Conservation (phyloP, 2,329 filamentous ascomycete genomes). For the Talaromyces islandicus region DNA sequence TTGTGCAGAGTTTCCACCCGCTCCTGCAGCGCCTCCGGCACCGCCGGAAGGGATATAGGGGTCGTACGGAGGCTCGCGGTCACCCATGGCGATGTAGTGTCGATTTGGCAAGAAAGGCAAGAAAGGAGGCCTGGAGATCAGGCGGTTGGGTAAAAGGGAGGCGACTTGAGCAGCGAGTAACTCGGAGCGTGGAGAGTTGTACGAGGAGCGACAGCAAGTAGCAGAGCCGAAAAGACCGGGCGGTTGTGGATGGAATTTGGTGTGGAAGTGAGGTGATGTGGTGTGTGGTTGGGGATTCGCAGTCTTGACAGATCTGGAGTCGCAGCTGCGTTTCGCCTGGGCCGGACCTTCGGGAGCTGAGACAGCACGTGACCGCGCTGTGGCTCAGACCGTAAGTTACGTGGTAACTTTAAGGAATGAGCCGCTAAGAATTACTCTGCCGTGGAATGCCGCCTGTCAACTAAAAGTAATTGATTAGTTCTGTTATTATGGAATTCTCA, state of each 20-base stretch:
- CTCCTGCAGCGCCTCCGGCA: slow-evolving; percentile 48
- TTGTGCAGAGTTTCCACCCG: slow-evolving; percentile 46
- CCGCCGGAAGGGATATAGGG: slow-evolving; percentile 69
- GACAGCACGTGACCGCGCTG: neutral
- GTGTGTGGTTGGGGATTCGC: neutral
- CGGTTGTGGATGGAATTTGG: neutral
- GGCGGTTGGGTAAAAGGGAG: neutral
- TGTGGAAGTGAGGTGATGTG: neutral
- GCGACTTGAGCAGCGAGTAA: neutral
- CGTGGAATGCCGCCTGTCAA: neutral
- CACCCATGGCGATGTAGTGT: slow-evolving; percentile 43
- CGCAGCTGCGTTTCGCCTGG: neutral
- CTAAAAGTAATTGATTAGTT: too few relatives aligned
- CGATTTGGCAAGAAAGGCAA: neutral
- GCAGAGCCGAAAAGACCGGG: neutral
- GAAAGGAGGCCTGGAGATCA: neutral
- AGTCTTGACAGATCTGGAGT: neutral
- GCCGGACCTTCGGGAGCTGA: neutral
- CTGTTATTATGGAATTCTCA: too few relatives aligned
- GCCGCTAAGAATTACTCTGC: neutral
- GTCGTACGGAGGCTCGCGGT: slow-evolving; percentile 67
- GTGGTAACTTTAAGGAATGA: neutral
- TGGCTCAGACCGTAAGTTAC: neutral
- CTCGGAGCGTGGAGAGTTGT: neutral
- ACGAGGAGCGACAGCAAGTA: neutral